These are phyloP conservation scores for Coemansia sp. DNA, from an alignment of 192 early-diverging fungal species.

Conservation along the genomic window DNA sequence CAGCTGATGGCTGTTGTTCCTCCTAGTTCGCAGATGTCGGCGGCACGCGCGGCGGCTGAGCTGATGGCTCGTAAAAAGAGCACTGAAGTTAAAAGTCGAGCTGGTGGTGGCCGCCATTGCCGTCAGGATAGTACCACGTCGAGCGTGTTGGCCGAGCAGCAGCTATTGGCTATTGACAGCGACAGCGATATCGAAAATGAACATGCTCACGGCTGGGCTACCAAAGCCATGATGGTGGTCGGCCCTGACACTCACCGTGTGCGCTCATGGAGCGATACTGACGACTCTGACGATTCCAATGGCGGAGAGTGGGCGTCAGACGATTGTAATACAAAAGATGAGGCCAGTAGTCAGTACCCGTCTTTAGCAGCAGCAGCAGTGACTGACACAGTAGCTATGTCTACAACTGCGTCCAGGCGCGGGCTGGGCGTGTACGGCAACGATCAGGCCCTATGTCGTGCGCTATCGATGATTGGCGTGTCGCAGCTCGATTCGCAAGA, in stretches of 20 bases:
- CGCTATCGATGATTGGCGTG: constrained; percentile 59
- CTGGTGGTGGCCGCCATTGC: background rate
- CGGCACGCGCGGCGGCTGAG: constrained; percentile 47
- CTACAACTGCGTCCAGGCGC: background rate
- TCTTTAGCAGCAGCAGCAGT: constrained; percentile 1
- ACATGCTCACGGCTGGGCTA: constrained; percentile 32
- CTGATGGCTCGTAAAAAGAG: constrained; percentile 42
- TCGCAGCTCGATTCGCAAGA: constrained; percentile 40
- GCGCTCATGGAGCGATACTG: constrained; percentile 36
- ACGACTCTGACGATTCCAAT: constrained; percentile 4
- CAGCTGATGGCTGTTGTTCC: constrained; percentile 59
- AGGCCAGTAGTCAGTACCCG: background rate
- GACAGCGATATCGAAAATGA: constrained; percentile 36
- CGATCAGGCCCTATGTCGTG: constrained; percentile 40
- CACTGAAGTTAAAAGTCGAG: constrained; percentile 24
- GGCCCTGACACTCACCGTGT: background rate
- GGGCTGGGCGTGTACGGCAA: constrained; percentile 13
- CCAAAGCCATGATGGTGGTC: constrained; percentile 23
- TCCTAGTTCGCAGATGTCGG: constrained; percentile 48
- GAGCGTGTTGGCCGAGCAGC: constrained; percentile 29
- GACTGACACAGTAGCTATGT: background rate
- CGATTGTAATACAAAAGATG: background rate
- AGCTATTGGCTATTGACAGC: constrained; percentile 37
- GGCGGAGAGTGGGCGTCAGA: background rate
- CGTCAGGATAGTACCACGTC: constrained; percentile 29